These are phyloP conservation scores for Triticum aestivum DNA, from an alignment of 176 grass and related monocot genomes.

Conservation along the genomic window IWGSC_CS_RefSeq_v2.1 NC_057813.1:488489053-488489552, in stretches of 20 bases:
- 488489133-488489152: too few species aligned
- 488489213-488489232: too few species aligned
- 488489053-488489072: too few species aligned
- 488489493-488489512: background rate
- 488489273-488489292: background rate
- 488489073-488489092: too few species aligned
- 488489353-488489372: background rate
- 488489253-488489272: background rate
- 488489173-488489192: too few species aligned
- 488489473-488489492: background rate
- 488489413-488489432: background rate
- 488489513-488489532: conserved; percentile 23
- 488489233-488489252: background rate
- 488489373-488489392: background rate
- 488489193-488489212: too few species aligned
- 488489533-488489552: background rate
- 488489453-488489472: conserved; percentile 1
- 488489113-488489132: too few species aligned
- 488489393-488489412: background rate
- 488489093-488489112: too few species aligned
- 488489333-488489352: background rate
- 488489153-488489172: too few species aligned
- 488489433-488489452: background rate
- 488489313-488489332: background rate
- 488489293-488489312: conserved; percentile 1